Base-by-base conservation (phyloP, 208 protist species). In the Leishmania aethiopica region DNA sequence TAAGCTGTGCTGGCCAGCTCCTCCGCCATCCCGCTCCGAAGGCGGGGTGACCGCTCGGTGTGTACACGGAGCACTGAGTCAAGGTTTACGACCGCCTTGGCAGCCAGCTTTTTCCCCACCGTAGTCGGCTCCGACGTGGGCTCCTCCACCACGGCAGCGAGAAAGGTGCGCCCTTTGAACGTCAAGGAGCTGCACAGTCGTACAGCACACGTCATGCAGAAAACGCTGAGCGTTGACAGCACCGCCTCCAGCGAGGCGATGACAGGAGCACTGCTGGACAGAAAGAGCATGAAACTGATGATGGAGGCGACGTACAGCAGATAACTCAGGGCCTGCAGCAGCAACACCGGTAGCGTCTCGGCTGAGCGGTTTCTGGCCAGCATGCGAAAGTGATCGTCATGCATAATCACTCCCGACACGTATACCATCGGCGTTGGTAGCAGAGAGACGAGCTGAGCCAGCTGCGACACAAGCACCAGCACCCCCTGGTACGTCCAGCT, bases 271-370 rank as follows among this genome's bases (percentile, higher is more conserved):
- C 86, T 78, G 45, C 88, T 91, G 28, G 83, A 85, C 72, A 94
- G 74, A 53, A 90, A 93, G 1, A 96, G 76, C 13, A 81, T 81
- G 19, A 86, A 83, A 53, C 53, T 77, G 17, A 94, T 51, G 51
- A 96, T 62, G 37, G 84, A 79, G 35, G 86, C 49, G 59, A 85
- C 85, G 87, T 93, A 97, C 32, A 89, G 84, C 7, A 90, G 79
- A 86, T 86, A 94, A 78, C 89, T 86, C 25, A 88, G 17, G 19
- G 75, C 91, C 47, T 97, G 94, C n/a, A 94, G 69, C 64, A 90
- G 37, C 45, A 96, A 57, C 77, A 94, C 91, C 45, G 85, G 72
- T 11, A 86, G 71, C 7, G 75, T 84, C 71, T 62, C 72, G 7
- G 57, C 84, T n/a, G 64, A 67, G 75, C 86, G 84, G 42, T 80